Base-by-base conservation (phyloP, 495 filamentous ascomycete species). In the Aspergillus incahuasiensis region DNA sequence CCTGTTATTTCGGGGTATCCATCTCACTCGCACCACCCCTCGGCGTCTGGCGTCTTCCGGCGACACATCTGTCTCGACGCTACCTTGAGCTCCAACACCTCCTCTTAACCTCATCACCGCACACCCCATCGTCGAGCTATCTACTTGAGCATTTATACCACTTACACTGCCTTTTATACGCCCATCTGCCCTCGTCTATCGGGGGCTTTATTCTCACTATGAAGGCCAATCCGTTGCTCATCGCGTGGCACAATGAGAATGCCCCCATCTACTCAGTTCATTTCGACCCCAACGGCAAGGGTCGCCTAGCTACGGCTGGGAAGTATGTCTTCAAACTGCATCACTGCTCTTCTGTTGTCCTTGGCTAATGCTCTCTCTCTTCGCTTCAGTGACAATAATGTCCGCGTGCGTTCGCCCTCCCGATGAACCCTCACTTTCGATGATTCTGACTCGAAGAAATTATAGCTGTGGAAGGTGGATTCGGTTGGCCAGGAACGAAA, bases 211-310 rank as follows among this genome's bases (percentile, higher is more conserved):
- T 61, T 62, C 58, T 68, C 76, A 83, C 65, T 63, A 96, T 96
- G 91, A 95, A 90, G 80, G 88, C 89, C 58, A 84, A 89, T 63
- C 90, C 92, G 62, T 79, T 97, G 52, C 88, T 96, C 58, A 88
- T 96, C 68, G 86, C 90, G 71, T 97, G 94, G 94, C 95, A 97
- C 71, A 89, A 95, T 62, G 89, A 92, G 61, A 95, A 95, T 73
- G 80, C 87, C 59, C 92, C 92, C 45, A 92, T 97, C 61, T 97
- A 96, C 70, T 96, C 92, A 28, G 88, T 89, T 60, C 91, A 97
- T 73, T 97, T 97, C 71, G 90, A 97, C 64, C 89, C 89, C 58
- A 85, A 94, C 73, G 91, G 92, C 59, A 97, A 92, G 72, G 89
- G 89, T 48, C 87, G 95, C 61, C 73, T 97, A 56, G 95, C 94